A percentile compares a stretch with the other conserved stretches of the same genome.
Conservation (phyloP, 257 asterid species). For the Solanum okadae region DNA sequence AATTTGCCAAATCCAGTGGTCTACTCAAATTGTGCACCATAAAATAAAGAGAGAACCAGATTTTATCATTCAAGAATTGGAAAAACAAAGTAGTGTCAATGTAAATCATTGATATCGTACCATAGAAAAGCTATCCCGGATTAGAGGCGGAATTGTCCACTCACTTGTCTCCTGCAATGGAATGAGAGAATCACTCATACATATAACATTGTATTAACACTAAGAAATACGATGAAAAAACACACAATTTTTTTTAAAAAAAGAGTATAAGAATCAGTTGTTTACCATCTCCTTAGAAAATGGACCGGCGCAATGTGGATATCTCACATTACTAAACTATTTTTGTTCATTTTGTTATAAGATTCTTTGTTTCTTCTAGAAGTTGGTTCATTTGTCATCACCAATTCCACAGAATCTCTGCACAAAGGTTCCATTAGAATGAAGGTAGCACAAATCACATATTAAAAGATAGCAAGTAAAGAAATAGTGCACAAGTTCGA, state of each 20-base stretch:
- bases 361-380: too few species aligned
- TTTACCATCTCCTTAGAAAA: too few species aligned
- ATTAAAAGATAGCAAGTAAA: too few species aligned
- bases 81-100: neutral
- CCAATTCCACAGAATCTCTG: too few species aligned
- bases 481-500: too few species aligned
- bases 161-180: constrained; percentile 61
- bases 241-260: neutral
- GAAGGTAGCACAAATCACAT: too few species aligned
- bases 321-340: too few species aligned
- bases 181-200: neutral
- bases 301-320: too few species aligned
- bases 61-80: neutral
- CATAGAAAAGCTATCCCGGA: constrained; percentile 89
- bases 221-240: neutral
- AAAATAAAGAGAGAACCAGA: neutral
- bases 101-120: constrained; percentile 13
- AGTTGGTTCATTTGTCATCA: too few species aligned
- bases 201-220: neutral
- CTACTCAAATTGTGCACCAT: neutral
- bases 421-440: too few species aligned
- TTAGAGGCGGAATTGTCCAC: constrained; percentile 75
- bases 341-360: too few species aligned
- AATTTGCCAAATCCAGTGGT: neutral
- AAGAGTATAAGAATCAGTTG: too few species aligned